Evolutionary conservation across 345 rosid species (phyloP), one percentile per base, ranked within the genome.

Genomic region (Arabidopsis thaliana): DNA sequence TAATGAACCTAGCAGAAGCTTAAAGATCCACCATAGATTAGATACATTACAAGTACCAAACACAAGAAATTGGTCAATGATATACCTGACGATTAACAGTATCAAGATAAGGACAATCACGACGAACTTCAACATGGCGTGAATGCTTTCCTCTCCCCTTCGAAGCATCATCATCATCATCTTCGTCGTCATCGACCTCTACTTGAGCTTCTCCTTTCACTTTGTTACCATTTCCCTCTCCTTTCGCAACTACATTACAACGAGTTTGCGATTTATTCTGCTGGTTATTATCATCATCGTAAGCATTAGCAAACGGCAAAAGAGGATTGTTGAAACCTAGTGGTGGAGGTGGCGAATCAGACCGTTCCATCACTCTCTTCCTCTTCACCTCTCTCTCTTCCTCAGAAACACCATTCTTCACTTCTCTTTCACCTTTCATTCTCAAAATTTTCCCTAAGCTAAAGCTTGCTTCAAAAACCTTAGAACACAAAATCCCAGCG

Each of bases 61-160:
- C 8, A 8, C 38, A 72, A 13, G 30, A 49, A 22, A 50, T 20
- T n/a, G 38, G 10, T 59, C 40, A 14, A 45, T 8, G 28, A 53
- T 65, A 38, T 76, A 95, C 97, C 96, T 95, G 98, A 36, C 98
- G 99, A 79, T 95, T 95, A n/a, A 95, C 99, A 5, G 99, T 89
- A 74, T 95, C 99, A 8, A 93, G 91, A 77, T 96, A 96, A 40
- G 99, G 99, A 71, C 99, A 96, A 57, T 96, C 97, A 80, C 91
- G 90, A 24, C 97, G 87, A 33, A 91, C 83, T 83, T 88, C 97
- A 71, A 87, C 81, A 63, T 78, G 81, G 67, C 89, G 89, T 76
- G 69, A 77, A 44, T 74, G 83, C 46, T 57, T 90, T 57, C 75
- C 87, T 11, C 69, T 68, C n/a, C 20, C 71, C 71, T 72, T 41